A percentile compares a stretch with the other conserved stretches of the same genome.
Conservation (phyloP, 192 early-diverging fungal species). For the Coemansia nantahalensis region DNA sequence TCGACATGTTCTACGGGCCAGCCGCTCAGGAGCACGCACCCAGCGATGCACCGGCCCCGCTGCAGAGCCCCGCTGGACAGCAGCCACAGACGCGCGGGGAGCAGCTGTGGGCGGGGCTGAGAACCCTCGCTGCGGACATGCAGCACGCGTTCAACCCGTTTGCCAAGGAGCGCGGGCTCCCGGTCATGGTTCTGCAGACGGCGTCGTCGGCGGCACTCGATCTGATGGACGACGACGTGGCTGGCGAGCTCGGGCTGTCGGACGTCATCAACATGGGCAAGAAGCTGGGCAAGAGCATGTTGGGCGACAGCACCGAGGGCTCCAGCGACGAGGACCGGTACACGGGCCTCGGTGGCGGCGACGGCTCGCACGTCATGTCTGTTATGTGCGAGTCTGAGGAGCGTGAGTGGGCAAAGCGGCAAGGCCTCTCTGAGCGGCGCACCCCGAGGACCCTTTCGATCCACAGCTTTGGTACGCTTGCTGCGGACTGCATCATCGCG, state of each 20-base stretch:
- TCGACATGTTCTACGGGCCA: constrained; percentile 34
- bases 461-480: constrained; percentile 12
- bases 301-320: constrained; percentile 2
- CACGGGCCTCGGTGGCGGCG: constrained; percentile 24
- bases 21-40: background rate
- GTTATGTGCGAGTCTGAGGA: constrained; percentile 45
- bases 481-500: constrained; percentile 1
- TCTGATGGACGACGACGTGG: constrained; percentile 34
- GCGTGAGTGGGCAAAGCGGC: constrained; percentile 22
- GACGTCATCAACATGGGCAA: constrained; percentile 21
- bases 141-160: constrained; percentile 34
- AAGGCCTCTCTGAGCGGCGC: constrained; percentile 10
- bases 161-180: constrained; percentile 15
- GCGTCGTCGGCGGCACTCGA: constrained; percentile 48
- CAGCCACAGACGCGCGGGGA: background rate
- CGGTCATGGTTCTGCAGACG: constrained; percentile 45
- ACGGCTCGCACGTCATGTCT: constrained; percentile 13
- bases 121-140: constrained; percentile 24
- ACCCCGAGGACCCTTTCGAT: constrained; percentile 20
- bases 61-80: background rate
- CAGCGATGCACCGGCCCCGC: background rate
- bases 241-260: constrained; percentile 6
- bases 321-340: constrained; percentile 24
- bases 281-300: constrained; percentile 28
- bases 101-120: constrained; percentile 8